Conservation (phyloP, 2,329 filamentous ascomycete species). For the Colletotrichum sp. region DNA sequence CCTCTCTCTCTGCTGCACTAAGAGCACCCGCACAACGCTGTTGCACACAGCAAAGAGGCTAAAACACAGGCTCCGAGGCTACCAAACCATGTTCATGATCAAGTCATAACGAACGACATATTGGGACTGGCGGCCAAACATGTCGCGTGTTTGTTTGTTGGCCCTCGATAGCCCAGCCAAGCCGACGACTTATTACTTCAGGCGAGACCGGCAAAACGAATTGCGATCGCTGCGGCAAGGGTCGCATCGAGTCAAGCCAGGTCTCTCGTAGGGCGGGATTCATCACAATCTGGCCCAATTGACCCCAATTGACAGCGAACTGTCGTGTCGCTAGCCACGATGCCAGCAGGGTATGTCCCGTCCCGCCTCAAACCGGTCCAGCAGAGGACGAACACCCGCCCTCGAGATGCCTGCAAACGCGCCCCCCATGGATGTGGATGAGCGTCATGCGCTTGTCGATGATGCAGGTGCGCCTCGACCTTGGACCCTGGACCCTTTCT, state of each 20-base stretch:
- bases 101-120: neutral
- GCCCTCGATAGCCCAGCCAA: neutral
- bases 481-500: conserved; percentile 8
- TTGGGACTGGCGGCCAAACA: neutral
- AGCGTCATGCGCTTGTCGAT: neutral
- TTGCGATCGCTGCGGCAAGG: conserved; percentile 15
- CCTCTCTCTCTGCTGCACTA: neutral
- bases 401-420: neutral
- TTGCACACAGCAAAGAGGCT: neutral
- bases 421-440: neutral
- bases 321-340: neutral
- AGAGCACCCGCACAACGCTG: neutral
- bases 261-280: neutral
- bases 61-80: neutral
- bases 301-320: neutral
- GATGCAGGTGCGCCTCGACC: neutral
- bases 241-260: neutral
- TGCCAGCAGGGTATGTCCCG: neutral
- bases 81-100: neutral
- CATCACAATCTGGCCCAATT: neutral
- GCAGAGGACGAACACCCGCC: neutral
- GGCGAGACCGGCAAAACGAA: neutral
- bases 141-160: neutral
- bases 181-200: neutral
- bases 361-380: conserved; percentile 13